Percentiles rank a stretch among this genome's conserved stretches.
phyloP scores from a whole-genome alignment of 306 rosid species.

The Inga laurina region DNA sequence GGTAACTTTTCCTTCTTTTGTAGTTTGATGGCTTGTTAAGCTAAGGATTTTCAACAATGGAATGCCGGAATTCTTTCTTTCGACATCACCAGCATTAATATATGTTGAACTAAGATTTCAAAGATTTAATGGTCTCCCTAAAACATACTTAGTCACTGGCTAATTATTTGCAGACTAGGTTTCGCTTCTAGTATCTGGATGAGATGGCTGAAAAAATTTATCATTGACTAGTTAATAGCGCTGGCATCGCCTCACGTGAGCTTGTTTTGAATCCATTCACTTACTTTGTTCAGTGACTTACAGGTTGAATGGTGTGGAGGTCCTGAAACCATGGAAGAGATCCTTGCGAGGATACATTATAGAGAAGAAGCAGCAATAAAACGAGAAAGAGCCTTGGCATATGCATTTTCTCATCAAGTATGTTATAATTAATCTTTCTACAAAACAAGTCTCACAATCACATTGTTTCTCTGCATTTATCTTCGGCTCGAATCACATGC shows the following conservation, averaged over 20 bases:
- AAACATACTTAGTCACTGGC: neutral
- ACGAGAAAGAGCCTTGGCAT: constrained; percentile 76
- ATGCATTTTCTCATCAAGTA: constrained; percentile 93
- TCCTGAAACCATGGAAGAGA: constrained; percentile 66
- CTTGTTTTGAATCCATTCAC: neutral
- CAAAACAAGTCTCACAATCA: neutral
- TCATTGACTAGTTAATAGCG: neutral
- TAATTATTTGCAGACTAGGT: neutral
- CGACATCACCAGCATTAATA: neutral
- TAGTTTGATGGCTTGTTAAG: constrained; percentile 1
- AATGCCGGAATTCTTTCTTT: neutral
- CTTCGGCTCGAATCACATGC: constrained; percentile 14
- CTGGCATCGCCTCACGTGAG: neutral
- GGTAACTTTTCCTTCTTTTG: constrained; percentile 48
- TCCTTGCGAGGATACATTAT: constrained; percentile 60
- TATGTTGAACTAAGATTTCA: neutral
- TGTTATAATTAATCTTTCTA: constrained; percentile 11
- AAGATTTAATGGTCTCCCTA: neutral
- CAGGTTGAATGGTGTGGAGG: constrained; percentile 81
- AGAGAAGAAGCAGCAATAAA: constrained; percentile 79
- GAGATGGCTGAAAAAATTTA: neutral
- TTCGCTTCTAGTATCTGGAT: neutral
- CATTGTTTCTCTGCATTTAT: neutral
- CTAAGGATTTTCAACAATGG: neutral
- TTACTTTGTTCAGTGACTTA: constrained; percentile 7